Conservation (phyloP, 2,329 filamentous ascomycete genomes). For the Botryosphaeria agaves region DNA sequence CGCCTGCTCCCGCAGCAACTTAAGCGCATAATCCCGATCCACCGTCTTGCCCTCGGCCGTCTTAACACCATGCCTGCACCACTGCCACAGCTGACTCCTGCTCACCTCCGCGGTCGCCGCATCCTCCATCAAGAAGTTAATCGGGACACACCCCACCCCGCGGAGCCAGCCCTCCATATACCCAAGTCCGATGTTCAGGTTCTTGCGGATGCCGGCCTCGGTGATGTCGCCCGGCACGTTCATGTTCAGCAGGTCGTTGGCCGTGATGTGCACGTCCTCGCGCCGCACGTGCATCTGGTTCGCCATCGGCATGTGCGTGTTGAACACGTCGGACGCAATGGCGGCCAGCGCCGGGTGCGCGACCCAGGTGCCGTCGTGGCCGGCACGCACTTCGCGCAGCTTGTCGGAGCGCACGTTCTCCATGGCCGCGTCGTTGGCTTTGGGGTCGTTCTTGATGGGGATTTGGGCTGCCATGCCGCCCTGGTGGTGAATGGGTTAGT, state of each 20-base stretch:
- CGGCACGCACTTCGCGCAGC: slow-evolving; percentile 84
- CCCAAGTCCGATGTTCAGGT: slow-evolving; percentile 85
- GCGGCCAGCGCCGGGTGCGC: slow-evolving; percentile 81
- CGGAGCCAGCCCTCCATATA: slow-evolving; percentile 99
- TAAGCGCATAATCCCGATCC: slow-evolving; percentile 79
- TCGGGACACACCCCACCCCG: slow-evolving; percentile 87
- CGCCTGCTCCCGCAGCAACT: slow-evolving; percentile 72
- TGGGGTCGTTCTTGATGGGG: slow-evolving; percentile 87
- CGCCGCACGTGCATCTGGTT: slow-evolving; percentile 88
- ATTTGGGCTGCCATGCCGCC: slow-evolving; percentile 98
- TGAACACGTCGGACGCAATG: slow-evolving; percentile 87
- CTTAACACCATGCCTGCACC: slow-evolving; percentile 56
- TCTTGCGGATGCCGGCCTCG: slow-evolving; percentile 91
- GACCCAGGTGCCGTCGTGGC: slow-evolving; percentile 95
- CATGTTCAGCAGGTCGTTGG: slow-evolving; percentile 93
- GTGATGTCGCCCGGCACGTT: slow-evolving; percentile 87
- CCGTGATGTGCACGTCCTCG: slow-evolving; percentile 72
- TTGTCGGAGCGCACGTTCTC: slow-evolving; percentile 86
- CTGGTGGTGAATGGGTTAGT: slow-evolving; percentile 6
- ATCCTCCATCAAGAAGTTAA: slow-evolving; percentile 98
- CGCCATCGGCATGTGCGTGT: slow-evolving; percentile 95
- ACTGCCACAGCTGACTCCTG: slow-evolving; percentile 91
- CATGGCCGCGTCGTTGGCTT: slow-evolving; percentile 89
- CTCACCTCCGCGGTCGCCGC: slow-evolving; percentile 94
- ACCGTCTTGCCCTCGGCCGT: slow-evolving; percentile 83